Evolutionary conservation across 225 moss, liverwort and hornwort genomes (phyloP).

Genomic region (Asterella californica): DNA sequence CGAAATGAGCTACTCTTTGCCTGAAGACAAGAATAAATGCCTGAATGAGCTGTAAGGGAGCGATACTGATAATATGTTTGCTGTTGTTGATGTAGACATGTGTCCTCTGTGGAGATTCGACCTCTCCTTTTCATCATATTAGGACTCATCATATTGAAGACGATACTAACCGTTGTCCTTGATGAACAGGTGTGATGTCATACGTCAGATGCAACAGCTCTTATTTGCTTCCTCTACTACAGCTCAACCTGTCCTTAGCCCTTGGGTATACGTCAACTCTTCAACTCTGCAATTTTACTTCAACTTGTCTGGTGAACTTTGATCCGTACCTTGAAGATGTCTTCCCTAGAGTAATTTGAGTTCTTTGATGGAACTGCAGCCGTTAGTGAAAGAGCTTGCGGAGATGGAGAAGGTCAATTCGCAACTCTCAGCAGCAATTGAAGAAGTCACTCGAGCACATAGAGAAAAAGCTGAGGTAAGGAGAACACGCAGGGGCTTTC

Average conservation of each 20-base stretch:
- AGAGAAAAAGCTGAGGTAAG: constrained; percentile 94
- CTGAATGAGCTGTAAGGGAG: constrained; percentile 71
- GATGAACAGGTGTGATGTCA: constrained; percentile 70
- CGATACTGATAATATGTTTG: neutral
- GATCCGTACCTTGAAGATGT: neutral
- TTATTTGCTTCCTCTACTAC: constrained; percentile 94
- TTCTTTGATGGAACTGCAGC: constrained; percentile 39
- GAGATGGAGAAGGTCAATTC: constrained; percentile 99
- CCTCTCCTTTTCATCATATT: neutral
- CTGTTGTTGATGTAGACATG: too few species aligned
- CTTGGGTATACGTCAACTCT: constrained; percentile 52
- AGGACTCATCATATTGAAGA: neutral
- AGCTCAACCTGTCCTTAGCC: constrained; percentile 89
- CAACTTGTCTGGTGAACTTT: neutral
- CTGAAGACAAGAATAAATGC: constrained; percentile 89
- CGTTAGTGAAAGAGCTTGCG: constrained; percentile 89
- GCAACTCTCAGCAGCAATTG: constrained; percentile 86
- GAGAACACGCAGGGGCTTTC: neutral
- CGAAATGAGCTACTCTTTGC: constrained; percentile 80
- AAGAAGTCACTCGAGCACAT: constrained; percentile 94
- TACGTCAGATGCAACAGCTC: constrained; percentile 95
- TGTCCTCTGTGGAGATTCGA: neutral
- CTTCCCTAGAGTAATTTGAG: neutral
- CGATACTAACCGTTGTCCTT: neutral
- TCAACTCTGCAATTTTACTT: neutral